Percentiles rank a stretch among this genome's conserved stretches.
Evolutionary conservation across 2,329 filamentous ascomycete genomes (phyloP).

Genomic region (Nectriaceae sp.): DNA sequence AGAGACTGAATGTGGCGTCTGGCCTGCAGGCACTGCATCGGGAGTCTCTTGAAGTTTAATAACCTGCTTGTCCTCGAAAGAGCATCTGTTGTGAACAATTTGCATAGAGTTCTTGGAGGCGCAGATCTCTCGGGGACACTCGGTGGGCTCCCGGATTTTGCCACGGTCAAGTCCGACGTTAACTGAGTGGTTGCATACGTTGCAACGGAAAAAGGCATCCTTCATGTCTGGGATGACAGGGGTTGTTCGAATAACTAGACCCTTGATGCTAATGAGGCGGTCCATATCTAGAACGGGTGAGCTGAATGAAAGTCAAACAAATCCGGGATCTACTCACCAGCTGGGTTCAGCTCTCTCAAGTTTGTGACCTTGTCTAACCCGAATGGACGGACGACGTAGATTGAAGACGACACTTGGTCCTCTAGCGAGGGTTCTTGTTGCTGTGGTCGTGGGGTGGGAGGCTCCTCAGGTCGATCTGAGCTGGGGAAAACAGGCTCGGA

Average conservation of each 20-base stretch:
- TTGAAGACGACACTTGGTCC: slow-evolving; percentile 75
- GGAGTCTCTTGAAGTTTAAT: slow-evolving; percentile 98
- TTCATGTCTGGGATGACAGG: slow-evolving; percentile 99
- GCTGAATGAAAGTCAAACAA: slow-evolving; percentile 1
- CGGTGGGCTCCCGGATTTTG: slow-evolving; percentile 91
- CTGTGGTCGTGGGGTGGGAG: slow-evolving; percentile 39
- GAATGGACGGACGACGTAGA: slow-evolving; percentile 87
- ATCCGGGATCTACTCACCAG: slow-evolving; percentile 51
- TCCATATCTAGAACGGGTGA: slow-evolving; percentile 73
- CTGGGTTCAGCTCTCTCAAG: slow-evolving; percentile 89
- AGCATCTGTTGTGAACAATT: slow-evolving; percentile 93
- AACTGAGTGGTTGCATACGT: slow-evolving; percentile 87
- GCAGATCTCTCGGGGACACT: slow-evolving; percentile 82
- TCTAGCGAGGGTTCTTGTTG: slow-evolving; percentile 64
- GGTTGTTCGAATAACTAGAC: slow-evolving; percentile 91
- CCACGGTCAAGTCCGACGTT: slow-evolving; percentile 92
- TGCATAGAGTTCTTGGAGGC: slow-evolving; percentile 93
- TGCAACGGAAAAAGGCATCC: slow-evolving; percentile 96
- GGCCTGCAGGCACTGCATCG: slow-evolving; percentile 89
- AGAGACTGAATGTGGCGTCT: slow-evolving; percentile 96
- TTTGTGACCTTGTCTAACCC: slow-evolving; percentile 87
- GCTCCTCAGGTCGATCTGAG: slow-evolving; percentile 67
- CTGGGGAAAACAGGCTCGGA: slow-evolving; percentile 78
- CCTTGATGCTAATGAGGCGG: slow-evolving; percentile 92
- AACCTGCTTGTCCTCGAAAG: slow-evolving; percentile 96